Percentiles rank a stretch among this genome's conserved stretches.
These are phyloP conservation scores for Backusella macrospora DNA, from an alignment of 192 early-diverging fungal genomes.

Conservation along the genomic window DNA sequence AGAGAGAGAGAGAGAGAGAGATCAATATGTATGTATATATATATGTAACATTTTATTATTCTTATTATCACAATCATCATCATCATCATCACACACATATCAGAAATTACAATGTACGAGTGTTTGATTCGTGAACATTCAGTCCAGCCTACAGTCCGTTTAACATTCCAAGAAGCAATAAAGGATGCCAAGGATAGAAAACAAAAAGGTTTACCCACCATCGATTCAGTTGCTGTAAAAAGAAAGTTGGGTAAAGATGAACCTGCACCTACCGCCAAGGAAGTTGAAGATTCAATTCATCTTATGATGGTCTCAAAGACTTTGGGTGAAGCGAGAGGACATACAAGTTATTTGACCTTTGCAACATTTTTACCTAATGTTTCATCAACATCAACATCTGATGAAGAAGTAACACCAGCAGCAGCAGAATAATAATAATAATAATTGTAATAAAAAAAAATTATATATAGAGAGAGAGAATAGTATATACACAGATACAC, in stretches of 20 bases:
- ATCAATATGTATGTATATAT: neutral
- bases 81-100: too few species aligned
- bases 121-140: constrained; percentile 84
- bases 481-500: too few species aligned
- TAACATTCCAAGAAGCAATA: constrained; percentile 69
- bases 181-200: constrained; percentile 47
- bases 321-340: constrained; percentile 67
- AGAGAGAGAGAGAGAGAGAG: too few species aligned
- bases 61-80: neutral
- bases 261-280: constrained; percentile 19
- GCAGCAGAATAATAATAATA: too few species aligned
- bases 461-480: too few species aligned
- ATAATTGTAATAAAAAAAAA: too few species aligned
- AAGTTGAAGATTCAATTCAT: constrained; percentile 21
- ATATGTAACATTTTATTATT: constrained; percentile 33
- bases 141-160: constrained; percentile 60
- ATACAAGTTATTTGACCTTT: constrained; percentile 96
- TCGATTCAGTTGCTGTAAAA: constrained; percentile 23
- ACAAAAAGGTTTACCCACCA: neutral
- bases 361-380: constrained; percentile 69
- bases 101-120: constrained; percentile 91
- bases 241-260: constrained; percentile 22
- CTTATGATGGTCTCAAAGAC: constrained; percentile 65
- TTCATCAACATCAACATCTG: neutral
- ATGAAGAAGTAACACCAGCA: neutral